Evolutionary conservation across 2,329 filamentous ascomycete genomes (phyloP).

Genomic region (Trichoderma sp.): DNA sequence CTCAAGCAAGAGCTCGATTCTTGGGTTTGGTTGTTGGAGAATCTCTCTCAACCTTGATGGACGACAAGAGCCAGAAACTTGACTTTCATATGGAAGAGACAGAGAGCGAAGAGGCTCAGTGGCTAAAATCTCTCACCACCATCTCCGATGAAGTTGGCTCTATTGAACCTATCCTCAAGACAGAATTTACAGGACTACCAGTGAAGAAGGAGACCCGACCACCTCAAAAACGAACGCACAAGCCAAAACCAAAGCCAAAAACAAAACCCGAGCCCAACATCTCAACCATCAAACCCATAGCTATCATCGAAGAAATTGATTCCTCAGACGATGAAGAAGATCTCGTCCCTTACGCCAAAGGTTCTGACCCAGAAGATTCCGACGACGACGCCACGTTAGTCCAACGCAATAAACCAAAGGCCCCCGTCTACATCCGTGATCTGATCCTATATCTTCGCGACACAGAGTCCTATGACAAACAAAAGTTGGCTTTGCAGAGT

Average conservation of each 20-base stretch:
- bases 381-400: conserved; percentile 90
- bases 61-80: conserved; percentile 69
- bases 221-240: conserved; percentile 23
- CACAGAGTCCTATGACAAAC: conserved; percentile 78
- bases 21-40: conserved; percentile 88
- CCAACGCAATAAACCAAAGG: conserved; percentile 74
- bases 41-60: conserved; percentile 60
- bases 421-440: conserved; percentile 89
- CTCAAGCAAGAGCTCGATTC: conserved; percentile 72
- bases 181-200: conserved; percentile 17
- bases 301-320: conserved; percentile 65
- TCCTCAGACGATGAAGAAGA: conserved; percentile 59
- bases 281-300: conserved; percentile 35
- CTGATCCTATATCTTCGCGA: conserved; percentile 77
- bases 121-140: conserved; percentile 67
- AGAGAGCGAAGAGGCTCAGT: conserved; percentile 67
- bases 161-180: conserved; percentile 48
- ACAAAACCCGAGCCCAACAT: conserved; percentile 31
- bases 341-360: conserved; percentile 76
- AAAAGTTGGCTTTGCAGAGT: conserved; percentile 73
- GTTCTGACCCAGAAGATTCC: conserved; percentile 85
- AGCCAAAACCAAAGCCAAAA: conserved; percentile 28
- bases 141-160: conserved; percentile 63
- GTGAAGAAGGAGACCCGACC: conserved; percentile 5
- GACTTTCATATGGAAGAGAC: conserved; percentile 83